Base-by-base conservation (phyloP, 2,329 filamentous ascomycete genomes). In the Teratosphaeria gauchensis region DNA sequence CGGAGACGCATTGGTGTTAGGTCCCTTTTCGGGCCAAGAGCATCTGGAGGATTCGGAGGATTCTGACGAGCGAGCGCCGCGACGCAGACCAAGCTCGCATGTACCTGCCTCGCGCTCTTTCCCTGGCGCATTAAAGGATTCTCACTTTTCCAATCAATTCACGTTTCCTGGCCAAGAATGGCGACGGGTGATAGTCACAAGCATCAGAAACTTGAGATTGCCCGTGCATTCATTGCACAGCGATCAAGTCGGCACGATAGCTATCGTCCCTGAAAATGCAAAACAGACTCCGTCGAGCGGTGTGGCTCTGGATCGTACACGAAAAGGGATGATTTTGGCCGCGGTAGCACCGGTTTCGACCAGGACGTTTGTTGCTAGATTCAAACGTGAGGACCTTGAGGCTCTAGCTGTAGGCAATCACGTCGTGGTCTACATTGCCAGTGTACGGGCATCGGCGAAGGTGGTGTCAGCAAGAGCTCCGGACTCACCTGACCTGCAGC, bases 231-330 rank as follows among this genome's bases (percentile, higher is more conserved):
- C 81, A 0, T 80, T 97, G 7, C 81, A 86, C 55, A 81, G 86
- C 16, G 90, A 90, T 9, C 92, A 99, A 73, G 91, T 92, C 5
- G 94, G 92, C 0, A 96, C 92, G 0, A 82, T 99, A 57, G 92
- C 92, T 0, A 78, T 97, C 55, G 80, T 87, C 2, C 80, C 74
- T 21, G 66, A 87, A 8, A 64, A 66, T 16, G 54, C 59, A n/a
- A n/a, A 62, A 42, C 63, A 63, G 30, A 60, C 65, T 68, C 71
- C 35, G 14, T n/a, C 42, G 6, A 46, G 24, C 28, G 19, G 12
- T 53, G 52, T n/a, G 12, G 24, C 11, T 14, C 46, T 55, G 35
- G 35, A 24, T 21, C 28, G 38, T 8, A 35, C 33, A 21, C 54
- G 54, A 28, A 55, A 46, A 21, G 92, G 92, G 21, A 95, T 96